Evolutionary conservation across 441 rosid species (phyloP), one percentile per base, ranked within the genome.

Genomic region (Sinapis alba): DNA sequence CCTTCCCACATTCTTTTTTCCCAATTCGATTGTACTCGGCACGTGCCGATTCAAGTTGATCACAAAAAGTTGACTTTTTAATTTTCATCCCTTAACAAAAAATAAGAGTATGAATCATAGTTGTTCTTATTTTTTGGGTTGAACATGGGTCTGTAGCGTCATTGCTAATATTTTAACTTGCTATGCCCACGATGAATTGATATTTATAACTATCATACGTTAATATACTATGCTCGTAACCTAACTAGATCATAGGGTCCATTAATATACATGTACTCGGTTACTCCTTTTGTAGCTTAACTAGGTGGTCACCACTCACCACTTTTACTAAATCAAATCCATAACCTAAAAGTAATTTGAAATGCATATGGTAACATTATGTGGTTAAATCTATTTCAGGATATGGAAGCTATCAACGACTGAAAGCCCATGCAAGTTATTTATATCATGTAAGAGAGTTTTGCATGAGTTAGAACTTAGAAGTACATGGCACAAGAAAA

Each of bases 11-110:
- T 77, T 64, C 64, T 62, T 34, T 70, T 62, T 20, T 68, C 56
- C 23, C 56, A 50, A 57, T 70, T 43, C 38, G 23, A 61, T 78
- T 21, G 70, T 65, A 67, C 56, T 63, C 41, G 12, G 56, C 81
- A 78, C 78, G 81, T 78, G 81, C 66, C 66, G 8, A 12, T 28
- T 62, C 81, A 73, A 69, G 24, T 72, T 73, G 56, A 28, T 73
- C 47, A 4, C 74, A 78, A 73, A 78, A 78, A 78, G 78, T 78
- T 73, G 81, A 72, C 81, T 53, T 78, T 70, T 62, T 8, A 6
- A 28, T 54, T 72, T 59, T 65, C 66, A 21, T 41, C 34, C 20
- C 20, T 53, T 26, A 53, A 20, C 58, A 36, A 20, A 3, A 1
- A 7, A 13, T 6, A 34, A 13, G 32, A 15, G 53, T 60, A 9